These are phyloP conservation scores for Acacia concinna DNA, from an alignment of 331 rosid genomes.

Conservation along the genomic window DNA sequence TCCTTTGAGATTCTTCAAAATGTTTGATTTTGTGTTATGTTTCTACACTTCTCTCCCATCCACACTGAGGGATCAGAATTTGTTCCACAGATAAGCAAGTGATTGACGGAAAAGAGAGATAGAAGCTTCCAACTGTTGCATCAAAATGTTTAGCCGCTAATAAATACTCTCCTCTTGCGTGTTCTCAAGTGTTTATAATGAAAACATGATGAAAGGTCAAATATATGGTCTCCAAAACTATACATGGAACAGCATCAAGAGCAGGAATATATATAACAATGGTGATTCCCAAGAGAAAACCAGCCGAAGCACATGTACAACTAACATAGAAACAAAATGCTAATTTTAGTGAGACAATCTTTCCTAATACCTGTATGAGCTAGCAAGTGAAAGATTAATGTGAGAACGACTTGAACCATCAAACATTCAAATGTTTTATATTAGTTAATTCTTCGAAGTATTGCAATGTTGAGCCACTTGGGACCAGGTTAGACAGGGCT, in stretches of 20 bases:
- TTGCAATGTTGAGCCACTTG: background rate
- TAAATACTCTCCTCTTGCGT: too few relatives aligned
- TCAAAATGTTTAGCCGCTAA: too few relatives aligned
- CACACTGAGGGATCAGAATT: background rate
- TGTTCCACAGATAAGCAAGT: too few relatives aligned
- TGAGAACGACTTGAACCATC: too few relatives aligned
- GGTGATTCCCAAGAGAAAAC: background rate
- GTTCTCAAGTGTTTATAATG: too few relatives aligned
- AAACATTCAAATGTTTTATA: too few relatives aligned
- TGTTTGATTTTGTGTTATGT: background rate
- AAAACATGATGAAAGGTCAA: background rate
- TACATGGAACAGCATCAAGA: background rate
- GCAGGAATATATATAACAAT: background rate
- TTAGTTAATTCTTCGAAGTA: background rate
- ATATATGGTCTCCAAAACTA: background rate
- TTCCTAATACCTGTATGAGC: background rate
- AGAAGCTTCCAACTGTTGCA: too few relatives aligned
- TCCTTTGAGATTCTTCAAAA: background rate
- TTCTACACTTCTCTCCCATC: background rate
- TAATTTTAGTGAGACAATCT: background rate
- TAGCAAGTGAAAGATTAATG: too few relatives aligned
- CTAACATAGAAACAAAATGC: background rate
- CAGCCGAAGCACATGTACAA: background rate
- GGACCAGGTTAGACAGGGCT: too few relatives aligned
- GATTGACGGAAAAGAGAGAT: too few relatives aligned